A percentile compares a stretch with the other conserved stretches of the same genome.
Conservation (phyloP, 345 rosid genomes). For the Populus ilicifolia region DNA sequence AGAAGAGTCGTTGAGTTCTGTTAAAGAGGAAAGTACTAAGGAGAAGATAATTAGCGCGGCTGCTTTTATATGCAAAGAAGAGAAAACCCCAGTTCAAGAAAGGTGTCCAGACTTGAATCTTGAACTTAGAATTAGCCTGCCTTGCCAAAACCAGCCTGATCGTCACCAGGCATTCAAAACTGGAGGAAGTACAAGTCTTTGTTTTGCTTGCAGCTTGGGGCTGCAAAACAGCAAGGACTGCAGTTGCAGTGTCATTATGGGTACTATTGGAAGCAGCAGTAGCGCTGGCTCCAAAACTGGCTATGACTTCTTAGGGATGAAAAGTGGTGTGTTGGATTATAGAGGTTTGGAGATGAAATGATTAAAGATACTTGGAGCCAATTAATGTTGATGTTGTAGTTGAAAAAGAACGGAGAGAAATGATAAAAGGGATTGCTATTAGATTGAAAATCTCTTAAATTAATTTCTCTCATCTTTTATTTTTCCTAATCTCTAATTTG, state of each 20-base stretch:
- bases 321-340: conserved; percentile 58
- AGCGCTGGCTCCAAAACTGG: conserved; percentile 28
- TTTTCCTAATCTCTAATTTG: not conserved
- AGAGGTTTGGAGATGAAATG: conserved; percentile 61
- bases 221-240: conserved; percentile 52
- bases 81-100: conserved; percentile 22
- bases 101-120: conserved; percentile 75
- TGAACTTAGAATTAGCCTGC: conserved; percentile 84
- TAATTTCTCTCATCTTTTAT: not conserved
- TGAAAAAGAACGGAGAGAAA: not conserved
- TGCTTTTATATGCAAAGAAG: conserved; percentile 11
- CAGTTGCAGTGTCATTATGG: conserved; percentile 29
- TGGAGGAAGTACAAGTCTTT: conserved; percentile 18
- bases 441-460: conserved; percentile 1
- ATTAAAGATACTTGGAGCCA: not conserved
- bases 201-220: conserved; percentile 57
- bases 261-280: conserved; percentile 21
- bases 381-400: not conserved
- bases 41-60: not conserved
- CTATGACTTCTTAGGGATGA: conserved; percentile 79
- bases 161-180: conserved; percentile 7
- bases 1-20: conserved; percentile 38
- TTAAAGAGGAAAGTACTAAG: conserved; percentile 21
- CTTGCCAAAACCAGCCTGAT: conserved; percentile 35
- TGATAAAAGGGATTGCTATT: conserved; percentile 4